Conservation (phyloP, 164 flowering plant species). For the grape (Vitis vinifera) region ASM3070453v1 NC_081808.1:975501-976000, state of each 20-base stretch:
- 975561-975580: slow-evolving; percentile 80
- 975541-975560: slow-evolving; percentile 82
- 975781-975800: no score
- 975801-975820: not conserved
- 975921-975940: slow-evolving; percentile 98
- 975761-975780: no score
- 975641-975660: slow-evolving; percentile 90
- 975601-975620: slow-evolving; percentile 69
- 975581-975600: slow-evolving; percentile 91
- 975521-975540: slow-evolving; percentile 89
- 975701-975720: no score
- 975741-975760: no score
- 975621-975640: slow-evolving; percentile 79
- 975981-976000: no score
- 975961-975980: not conserved
- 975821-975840: slow-evolving; percentile 77
- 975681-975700: not conserved
- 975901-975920: slow-evolving; percentile 97
- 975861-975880: slow-evolving; percentile 92
- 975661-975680: slow-evolving; percentile 76
- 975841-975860: slow-evolving; percentile 92
- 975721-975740: no score
- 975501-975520: slow-evolving; percentile 60
- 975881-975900: slow-evolving; percentile 97
- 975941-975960: slow-evolving; percentile 48